Conservation (phyloP, 2,329 filamentous ascomycete genomes). For the Whalleya microplaca region DNA sequence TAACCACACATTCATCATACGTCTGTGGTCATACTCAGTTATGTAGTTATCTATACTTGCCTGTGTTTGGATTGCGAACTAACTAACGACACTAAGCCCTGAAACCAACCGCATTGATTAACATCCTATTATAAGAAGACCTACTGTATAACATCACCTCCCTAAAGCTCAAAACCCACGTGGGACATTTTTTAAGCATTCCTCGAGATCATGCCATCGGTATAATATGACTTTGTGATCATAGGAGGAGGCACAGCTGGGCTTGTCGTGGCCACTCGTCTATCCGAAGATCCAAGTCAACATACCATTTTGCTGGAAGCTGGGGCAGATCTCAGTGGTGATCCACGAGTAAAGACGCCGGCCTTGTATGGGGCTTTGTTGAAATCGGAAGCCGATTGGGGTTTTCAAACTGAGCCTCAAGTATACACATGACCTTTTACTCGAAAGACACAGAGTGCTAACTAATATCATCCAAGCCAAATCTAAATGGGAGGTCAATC, state of each 20-base stretch:
- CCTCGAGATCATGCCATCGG: neutral
- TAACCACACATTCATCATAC: too few species aligned
- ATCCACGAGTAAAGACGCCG: constrained; percentile 5
- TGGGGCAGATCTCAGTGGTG: constrained; percentile 5
- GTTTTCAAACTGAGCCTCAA: constrained; percentile 5
- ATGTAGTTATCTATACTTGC: too few species aligned
- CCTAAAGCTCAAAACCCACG: too few species aligned
- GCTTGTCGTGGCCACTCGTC: constrained; percentile 10
- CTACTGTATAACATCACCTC: too few species aligned
- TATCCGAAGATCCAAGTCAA: constrained; percentile 9
- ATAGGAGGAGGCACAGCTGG: constrained; percentile 6
- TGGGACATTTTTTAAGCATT: too few species aligned
- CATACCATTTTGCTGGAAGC: constrained; percentile 16
- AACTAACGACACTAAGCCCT: too few species aligned
- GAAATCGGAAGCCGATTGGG: constrained; percentile 7
- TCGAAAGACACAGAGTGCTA: neutral
- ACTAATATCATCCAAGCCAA: neutral
- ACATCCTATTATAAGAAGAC: too few species aligned
- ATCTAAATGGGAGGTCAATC: constrained; percentile 4
- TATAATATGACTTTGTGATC: constrained; percentile 1
- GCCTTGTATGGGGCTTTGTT: constrained; percentile 1
- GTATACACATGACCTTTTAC: neutral
- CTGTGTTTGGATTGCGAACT: too few species aligned
- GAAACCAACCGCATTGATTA: too few species aligned
- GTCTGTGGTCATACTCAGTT: too few species aligned